Base-by-base conservation (phyloP, 73 alveolate species). In the Paramecium tetraurelia region DNA sequence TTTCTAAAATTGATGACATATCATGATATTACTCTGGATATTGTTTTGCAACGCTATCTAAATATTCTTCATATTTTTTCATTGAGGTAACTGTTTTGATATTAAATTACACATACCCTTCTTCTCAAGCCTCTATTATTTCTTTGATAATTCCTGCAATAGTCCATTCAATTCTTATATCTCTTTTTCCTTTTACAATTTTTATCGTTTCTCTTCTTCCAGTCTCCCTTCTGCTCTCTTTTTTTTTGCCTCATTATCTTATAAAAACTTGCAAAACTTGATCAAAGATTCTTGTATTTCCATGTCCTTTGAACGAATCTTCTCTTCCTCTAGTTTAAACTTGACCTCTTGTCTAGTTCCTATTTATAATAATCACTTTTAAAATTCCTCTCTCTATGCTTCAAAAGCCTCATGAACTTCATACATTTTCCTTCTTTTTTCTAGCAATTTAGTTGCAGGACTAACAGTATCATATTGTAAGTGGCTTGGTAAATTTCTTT, bases 381-480 rank as follows among this genome's bases (percentile, higher is more conserved):
- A 89, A 70, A 95, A 96, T 72, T 95, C 96, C 44, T 96, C 97
- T 92, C 95, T 96, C 58, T 96, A 93, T 18, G 93, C 94, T 89
- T 96, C 97, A 31, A 96, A 92, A 12, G 98, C 98, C 85, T 97
- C 99, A 92, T 97, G 97, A 21, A 96, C 95, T 86, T 97, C 98
- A 84, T 97, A 96, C 98, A 97, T 97, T 83, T 93, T 95, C 80
- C 98, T 93, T 41, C 99, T 75, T 86, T 96, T 97, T 86, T 97
- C 99, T 16, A 97, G 86, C 29, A 96, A 95, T 84, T 93, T 93
- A 68, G 99, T 97, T 0, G 98, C 97, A 44, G 98, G 96, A 14
- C 97, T 95, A 33, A 96, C 94, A 31, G 98, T 92, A 72, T 97
- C 99, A 70, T 70, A 89, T 31, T 89, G 48, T 20, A 89, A 44